Evolutionary conservation across 2,329 filamentous ascomycete genomes (phyloP), one percentile per base, ranked within the genome.

Genomic region (Cladosporium sp.): DNA sequence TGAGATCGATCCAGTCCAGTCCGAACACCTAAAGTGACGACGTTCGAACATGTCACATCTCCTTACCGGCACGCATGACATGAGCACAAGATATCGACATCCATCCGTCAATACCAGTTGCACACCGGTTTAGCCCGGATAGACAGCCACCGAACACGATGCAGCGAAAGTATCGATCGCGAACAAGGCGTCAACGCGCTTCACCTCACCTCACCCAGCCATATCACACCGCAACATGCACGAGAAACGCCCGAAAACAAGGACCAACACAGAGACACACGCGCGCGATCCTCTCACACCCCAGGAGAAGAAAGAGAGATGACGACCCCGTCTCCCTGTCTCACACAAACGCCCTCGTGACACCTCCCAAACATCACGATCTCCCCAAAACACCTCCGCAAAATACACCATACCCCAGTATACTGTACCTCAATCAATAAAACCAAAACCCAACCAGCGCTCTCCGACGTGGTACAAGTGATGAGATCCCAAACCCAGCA

Each of bases 271-370:
- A 4, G n/a, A 30, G 30, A 30, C 15, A 30, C 49, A 30, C 49
- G 49, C 28, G 15, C 14, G 26, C 15, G 15, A 18, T 21, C 28
- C n/a, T 34, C 52, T n/a, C 28, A 34, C 18, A 5, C 26, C 51
- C 7, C 51, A 54, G 28, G 34, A 15, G 12, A 2, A 34, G 24
- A 32, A 8, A 10, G 32, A 18, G 36, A 18, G 38, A 41, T 41
- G 38, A 11, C 1, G 32, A 55, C 4, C 52, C 34, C 52, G 18
- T 55, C n/a, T 12, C 8, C 30, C 15, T 55, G 52, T 55, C 52
- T 55, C 26, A 55, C 52, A 55, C 52, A 55, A 21, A 34, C 11
- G 30, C 26, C 52, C 52, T 55, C 52, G 52, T 55, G 52, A 55
- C 52, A 55, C 10, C 30, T 34, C 10, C 21, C 4, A 18, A 55